Conservation (phyloP, 768 basidiomycete species). For the Mycena leptocephala region DNA sequence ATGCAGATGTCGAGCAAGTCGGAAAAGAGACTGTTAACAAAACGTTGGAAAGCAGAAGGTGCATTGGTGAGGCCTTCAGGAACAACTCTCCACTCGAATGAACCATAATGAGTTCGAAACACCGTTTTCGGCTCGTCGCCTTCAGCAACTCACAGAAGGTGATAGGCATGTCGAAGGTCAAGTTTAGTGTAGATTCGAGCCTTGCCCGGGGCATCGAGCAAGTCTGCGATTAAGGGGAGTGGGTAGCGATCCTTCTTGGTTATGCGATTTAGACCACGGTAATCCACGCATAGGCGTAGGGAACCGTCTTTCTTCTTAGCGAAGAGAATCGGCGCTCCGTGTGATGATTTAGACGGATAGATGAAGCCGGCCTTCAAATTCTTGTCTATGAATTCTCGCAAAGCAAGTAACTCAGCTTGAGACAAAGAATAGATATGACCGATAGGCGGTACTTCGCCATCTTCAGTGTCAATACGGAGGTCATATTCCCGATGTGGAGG, state of each 20-base stretch:
- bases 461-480: no score
- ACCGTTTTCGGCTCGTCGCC: constrained; percentile 36
- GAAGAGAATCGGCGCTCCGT: no score
- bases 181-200: constrained; percentile 31
- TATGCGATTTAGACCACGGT: neutral
- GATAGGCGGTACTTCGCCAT: no score
- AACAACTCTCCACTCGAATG: neutral
- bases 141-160: constrained; percentile 44
- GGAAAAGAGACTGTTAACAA: neutral
- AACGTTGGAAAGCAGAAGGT: neutral
- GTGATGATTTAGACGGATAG: no score
- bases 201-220: constrained; percentile 41
- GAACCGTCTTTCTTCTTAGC: no score
- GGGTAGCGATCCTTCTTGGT: constrained; percentile 53
- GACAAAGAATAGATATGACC: neutral
- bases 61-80: neutral
- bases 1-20: neutral
- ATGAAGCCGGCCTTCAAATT: no score
- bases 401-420: no score
- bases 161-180: constrained; percentile 43
- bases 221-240: constrained; percentile 49
- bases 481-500: no score
- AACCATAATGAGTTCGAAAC: constrained; percentile 27
- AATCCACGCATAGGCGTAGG: no score
- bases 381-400: no score